Percentiles rank a stretch among this genome's conserved stretches.
phyloP scores from a whole-genome alignment of 768 basidiomycete species.

The Epithele typhae region DNA sequence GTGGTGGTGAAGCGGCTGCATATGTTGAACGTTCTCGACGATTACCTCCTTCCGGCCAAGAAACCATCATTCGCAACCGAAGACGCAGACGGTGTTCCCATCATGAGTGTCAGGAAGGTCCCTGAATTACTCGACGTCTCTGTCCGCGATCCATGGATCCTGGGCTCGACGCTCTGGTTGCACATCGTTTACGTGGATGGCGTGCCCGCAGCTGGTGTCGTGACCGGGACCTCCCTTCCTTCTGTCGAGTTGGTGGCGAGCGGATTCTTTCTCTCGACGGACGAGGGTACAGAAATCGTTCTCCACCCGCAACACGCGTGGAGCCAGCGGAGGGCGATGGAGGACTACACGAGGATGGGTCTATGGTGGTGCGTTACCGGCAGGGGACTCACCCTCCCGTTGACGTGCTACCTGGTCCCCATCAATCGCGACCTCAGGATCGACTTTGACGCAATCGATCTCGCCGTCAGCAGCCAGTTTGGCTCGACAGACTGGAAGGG shows the following conservation, averaged over 20 bases:
- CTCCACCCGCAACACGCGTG: conserved; percentile 45
- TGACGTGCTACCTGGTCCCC: conserved; percentile 66
- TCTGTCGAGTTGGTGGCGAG: conserved; percentile 38
- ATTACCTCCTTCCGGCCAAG: conserved; percentile 73
- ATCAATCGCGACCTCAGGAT: conserved; percentile 43
- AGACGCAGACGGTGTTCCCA: conserved; percentile 47
- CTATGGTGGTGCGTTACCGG: conserved; percentile 62
- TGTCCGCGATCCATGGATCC: conserved; percentile 66
- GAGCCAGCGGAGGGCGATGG: conserved; percentile 47
- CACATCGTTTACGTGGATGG: conserved; percentile 57
- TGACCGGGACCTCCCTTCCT: conserved; percentile 60
- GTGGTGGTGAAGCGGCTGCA: conserved; percentile 68
- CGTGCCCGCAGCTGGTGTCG: conserved; percentile 49
- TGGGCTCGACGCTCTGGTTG: conserved; percentile 53
- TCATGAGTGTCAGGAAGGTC: conserved; percentile 40
- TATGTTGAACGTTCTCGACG: conserved; percentile 72
- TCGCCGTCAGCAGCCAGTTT: conserved; percentile 42
- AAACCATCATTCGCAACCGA: conserved; percentile 45
- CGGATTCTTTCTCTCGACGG: conserved; percentile 33
- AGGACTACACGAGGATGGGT: conserved; percentile 59
- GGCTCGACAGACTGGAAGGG: conserved; percentile 54
- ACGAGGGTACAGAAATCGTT: conserved; percentile 29
- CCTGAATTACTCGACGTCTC: conserved; percentile 54
- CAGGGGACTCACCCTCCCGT: conserved; percentile 44
- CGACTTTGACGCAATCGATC: conserved; percentile 55